A percentile compares a stretch with the other conserved stretches of the same genome.
These are phyloP conservation scores for Limnanthes douglasii DNA, from an alignment of 345 rosid species.

Conservation along the genomic window DNA sequence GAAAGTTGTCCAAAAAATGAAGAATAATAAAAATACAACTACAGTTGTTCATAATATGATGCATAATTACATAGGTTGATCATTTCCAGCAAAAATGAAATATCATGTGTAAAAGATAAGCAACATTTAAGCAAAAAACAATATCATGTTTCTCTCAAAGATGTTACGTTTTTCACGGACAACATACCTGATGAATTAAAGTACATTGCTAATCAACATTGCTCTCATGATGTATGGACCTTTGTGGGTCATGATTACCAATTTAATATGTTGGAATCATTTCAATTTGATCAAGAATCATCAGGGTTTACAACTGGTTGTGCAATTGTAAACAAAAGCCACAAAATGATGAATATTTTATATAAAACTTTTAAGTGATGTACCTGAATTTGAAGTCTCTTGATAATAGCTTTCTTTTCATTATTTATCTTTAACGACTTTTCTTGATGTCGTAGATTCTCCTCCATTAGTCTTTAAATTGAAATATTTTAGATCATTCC, in stretches of 20 bases:
- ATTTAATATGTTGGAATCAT: constrained; percentile 21
- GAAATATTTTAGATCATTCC: no score
- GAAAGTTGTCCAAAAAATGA: constrained; percentile 42
- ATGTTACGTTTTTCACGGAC: constrained; percentile 32
- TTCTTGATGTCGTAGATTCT: no score
- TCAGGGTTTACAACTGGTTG: constrained; percentile 27
- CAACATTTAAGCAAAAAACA: constrained; percentile 47
- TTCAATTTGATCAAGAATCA: constrained; percentile 24
- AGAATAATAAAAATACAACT: constrained; percentile 89
- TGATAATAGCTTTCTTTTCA: no score
- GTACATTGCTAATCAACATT: constrained; percentile 26
- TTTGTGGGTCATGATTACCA: constrained; percentile 27
- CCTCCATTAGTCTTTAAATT: no score
- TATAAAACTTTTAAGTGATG: constrained; percentile 37
- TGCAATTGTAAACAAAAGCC: constrained; percentile 22
- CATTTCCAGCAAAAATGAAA: constrained; percentile 30
- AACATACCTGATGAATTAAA: constrained; percentile 41
- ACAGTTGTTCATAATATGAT: constrained; percentile 53
- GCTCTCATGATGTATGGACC: constrained; percentile 22
- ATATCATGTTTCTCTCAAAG: constrained; percentile 34
- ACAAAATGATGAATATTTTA: constrained; percentile 22
- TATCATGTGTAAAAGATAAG: constrained; percentile 28
- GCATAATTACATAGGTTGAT: constrained; percentile 41
- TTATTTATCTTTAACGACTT: no score
- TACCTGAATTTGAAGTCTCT: no score